phyloP scores from a whole-genome alignment of 345 rosid genomes.

The Eucalyptus tenuipes region DNA sequence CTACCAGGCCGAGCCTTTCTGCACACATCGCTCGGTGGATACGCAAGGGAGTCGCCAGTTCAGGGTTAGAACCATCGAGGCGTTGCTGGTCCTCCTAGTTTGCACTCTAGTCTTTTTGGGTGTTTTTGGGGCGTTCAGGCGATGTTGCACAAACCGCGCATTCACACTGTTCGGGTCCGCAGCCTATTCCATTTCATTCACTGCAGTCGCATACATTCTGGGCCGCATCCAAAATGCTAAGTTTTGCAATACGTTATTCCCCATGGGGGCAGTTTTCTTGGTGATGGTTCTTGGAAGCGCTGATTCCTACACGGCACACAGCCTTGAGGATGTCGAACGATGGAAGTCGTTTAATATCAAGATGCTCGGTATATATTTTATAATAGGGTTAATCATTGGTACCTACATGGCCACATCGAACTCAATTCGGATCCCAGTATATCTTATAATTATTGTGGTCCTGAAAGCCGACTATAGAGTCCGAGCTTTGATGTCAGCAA shows the following conservation, averaged over 20 bases:
- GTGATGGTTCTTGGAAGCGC: background rate
- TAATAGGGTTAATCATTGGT: fast-evolving
- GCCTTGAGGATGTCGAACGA: background rate
- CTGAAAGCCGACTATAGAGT: fast-evolving
- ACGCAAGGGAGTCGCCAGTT: background rate
- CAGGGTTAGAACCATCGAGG: background rate
- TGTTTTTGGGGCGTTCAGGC: background rate
- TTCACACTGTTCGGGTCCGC: fast-evolving
- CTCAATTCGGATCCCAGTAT: fast-evolving
- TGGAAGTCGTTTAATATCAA: background rate
- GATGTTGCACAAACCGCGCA: background rate
- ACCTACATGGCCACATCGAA: background rate
- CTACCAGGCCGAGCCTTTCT: too few species aligned
- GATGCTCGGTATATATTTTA: fast-evolving
- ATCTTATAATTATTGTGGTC: fast-evolving
- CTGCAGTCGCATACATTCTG: background rate
- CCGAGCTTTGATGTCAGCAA: background rate
- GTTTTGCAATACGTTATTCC: background rate
- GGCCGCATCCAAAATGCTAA: background rate
- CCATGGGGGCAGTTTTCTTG: background rate
- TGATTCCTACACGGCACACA: background rate
- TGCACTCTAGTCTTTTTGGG: background rate
- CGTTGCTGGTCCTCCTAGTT: background rate
- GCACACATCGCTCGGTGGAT: fast-evolving
- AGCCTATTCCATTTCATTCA: background rate